phyloP scores from a whole-genome alignment of 306 rosid genomes.

The Acacia crassicarpa region DNA sequence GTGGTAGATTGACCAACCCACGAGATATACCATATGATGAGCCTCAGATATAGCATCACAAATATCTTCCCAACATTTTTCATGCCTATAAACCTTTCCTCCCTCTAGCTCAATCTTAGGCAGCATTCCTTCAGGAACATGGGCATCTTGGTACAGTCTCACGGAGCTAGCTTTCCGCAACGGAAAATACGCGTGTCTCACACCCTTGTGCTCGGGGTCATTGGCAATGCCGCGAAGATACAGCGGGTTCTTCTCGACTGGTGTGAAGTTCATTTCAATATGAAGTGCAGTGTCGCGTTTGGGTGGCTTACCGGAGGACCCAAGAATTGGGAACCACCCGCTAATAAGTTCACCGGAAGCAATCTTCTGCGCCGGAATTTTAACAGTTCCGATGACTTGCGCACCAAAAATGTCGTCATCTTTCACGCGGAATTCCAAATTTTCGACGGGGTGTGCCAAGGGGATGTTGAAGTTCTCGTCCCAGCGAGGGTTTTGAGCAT shows the following conservation, averaged over 20 bases:
- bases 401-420: conserved; percentile 85
- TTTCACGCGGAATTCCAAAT: conserved; percentile 73
- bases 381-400: conserved; percentile 53
- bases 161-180: conserved; percentile 69
- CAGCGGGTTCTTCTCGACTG: conserved; percentile 40
- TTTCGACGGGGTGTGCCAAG: conserved; percentile 63
- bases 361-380: conserved; percentile 51
- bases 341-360: conserved; percentile 45
- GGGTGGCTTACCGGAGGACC: conserved; percentile 46
- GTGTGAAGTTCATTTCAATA: conserved; percentile 64
- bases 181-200: conserved; percentile 75
- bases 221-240: conserved; percentile 69
- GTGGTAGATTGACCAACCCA: conserved; percentile 86
- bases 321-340: conserved; percentile 53
- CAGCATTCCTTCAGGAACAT: conserved; percentile 39
- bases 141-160: conserved; percentile 88
- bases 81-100: conserved; percentile 48
- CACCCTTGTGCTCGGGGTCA: conserved; percentile 75
- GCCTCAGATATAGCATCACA: conserved; percentile 89
- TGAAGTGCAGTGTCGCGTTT: conserved; percentile 48
- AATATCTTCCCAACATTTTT: conserved; percentile 93
- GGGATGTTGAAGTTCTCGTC: conserved; percentile 65
- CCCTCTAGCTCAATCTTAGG: conserved; percentile 66
- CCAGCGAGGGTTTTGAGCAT: conserved; percentile 67
- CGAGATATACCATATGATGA: conserved; percentile 80